Evolutionary conservation across 2,329 filamentous ascomycete species (phyloP), one percentile per base, ranked within the genome.

Genomic region (Colletotrichum sp.): DNA sequence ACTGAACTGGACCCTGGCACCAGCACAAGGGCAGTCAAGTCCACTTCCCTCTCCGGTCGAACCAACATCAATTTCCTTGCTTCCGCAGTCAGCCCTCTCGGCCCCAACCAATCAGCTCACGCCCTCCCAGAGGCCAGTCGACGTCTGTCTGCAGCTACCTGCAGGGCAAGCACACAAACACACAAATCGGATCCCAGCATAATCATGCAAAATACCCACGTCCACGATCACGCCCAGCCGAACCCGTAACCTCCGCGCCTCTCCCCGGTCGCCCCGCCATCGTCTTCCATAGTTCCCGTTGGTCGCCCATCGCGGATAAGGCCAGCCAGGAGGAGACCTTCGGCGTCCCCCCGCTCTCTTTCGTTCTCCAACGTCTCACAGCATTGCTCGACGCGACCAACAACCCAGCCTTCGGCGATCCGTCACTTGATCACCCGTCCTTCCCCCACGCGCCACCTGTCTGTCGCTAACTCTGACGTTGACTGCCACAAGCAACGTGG

Each of bases 111-210:
- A 75, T 75, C 63, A 72, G 61, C 55, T 22, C 39, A 6, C 28
- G 8, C 15, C 30, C 6, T 32, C 27, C 11, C 15, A 30, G 34
- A 34, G 12, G 36, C 36, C 28, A 55, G 32, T 60, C 39, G 39
- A 34, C 69, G 59, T 75, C 22, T 63, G 15, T 30, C 30, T 75
- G 63, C 73, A 75, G 64, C 63, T 72, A 48, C 68, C 28, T 75
- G 63, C 72, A 72, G 72, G 72, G 69, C 69, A 68, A 71, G 11
- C 59, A 32, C 63, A 60, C 61, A 68, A 57, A 61, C 52, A 68
- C 73, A 68, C 73, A 68, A 72, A 75, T 68, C 55, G 39, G 63
- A 63, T 44, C 32, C 55, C 69, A n/a, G 44, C 55, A 75, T 68
- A 55, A 52, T 63, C 39, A 30, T 64, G n/a, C 63, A 64, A 72